phyloP scores from a whole-genome alignment of 345 rosid species.

The Alliaria petiolata region DNA sequence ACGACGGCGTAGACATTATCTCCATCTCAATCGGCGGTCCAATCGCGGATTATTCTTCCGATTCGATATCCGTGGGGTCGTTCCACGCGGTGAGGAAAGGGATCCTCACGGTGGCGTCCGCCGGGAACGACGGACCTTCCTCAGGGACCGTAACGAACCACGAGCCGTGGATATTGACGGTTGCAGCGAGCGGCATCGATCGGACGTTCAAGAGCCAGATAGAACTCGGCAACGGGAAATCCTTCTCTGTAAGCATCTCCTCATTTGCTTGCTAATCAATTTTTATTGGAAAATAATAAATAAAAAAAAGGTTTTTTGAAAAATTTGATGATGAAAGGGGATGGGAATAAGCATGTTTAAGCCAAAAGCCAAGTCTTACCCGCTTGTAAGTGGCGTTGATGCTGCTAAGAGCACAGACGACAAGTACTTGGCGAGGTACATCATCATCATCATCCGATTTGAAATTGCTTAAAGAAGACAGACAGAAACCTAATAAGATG shows the following conservation, averaged over 20 bases:
- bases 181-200: constrained; percentile 80
- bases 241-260: constrained; percentile 45
- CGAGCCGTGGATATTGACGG: constrained; percentile 89
- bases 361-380: constrained; percentile 51
- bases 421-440: constrained; percentile 46
- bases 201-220: constrained; percentile 64
- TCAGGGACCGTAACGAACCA: constrained; percentile 51
- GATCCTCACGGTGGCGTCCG: constrained; percentile 72
- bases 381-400: constrained; percentile 72
- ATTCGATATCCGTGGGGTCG: constrained; percentile 64
- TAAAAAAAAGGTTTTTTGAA: background rate
- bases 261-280: no score
- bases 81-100: constrained; percentile 84
- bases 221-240: constrained; percentile 60
- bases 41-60: constrained; percentile 34
- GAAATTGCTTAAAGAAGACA: no score
- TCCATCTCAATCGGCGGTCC: constrained; percentile 75
- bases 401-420: constrained; percentile 39
- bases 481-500: background rate
- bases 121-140: constrained; percentile 75
- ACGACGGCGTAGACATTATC: constrained; percentile 75
- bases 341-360: constrained; percentile 57
- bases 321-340: constrained; percentile 36
- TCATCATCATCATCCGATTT: no score
- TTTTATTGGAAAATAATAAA: background rate